Percentiles rank a stretch among this genome's conserved stretches.
Evolutionary conservation across 345 rosid genomes (phyloP).

Genomic region (Rhizophora apiculata): DNA sequence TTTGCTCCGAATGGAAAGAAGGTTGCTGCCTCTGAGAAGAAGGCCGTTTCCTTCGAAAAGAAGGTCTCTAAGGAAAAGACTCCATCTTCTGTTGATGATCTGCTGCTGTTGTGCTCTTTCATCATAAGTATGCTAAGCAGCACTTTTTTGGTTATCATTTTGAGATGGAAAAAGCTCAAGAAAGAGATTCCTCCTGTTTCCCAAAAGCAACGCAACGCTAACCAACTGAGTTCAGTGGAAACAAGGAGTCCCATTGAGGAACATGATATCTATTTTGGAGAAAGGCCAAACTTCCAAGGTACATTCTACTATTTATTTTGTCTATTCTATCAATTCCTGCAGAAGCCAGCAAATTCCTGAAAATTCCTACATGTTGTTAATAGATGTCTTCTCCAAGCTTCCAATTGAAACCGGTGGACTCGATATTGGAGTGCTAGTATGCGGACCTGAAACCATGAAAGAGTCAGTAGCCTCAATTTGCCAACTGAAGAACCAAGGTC

Average conservation of each 20-base stretch:
- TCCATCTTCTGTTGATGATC: conserved; percentile 65
- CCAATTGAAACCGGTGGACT: conserved; percentile 40
- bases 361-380: background rate
- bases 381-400: conserved; percentile 58
- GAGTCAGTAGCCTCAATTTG: conserved; percentile 54
- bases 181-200: conserved; percentile 33
- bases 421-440: conserved; percentile 65
- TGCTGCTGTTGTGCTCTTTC: conserved; percentile 55
- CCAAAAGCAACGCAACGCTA: conserved; percentile 25
- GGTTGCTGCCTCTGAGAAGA: conserved; percentile 24
- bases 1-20: conserved; percentile 49
- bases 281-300: conserved; percentile 79
- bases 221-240: conserved; percentile 29
- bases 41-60: conserved; percentile 15
- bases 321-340: no score
- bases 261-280: conserved; percentile 59
- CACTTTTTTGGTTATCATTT: conserved; percentile 37
- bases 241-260: conserved; percentile 31
- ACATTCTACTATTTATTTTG: background rate
- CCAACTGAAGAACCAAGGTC: conserved; percentile 32
- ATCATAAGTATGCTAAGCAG: conserved; percentile 37
- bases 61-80: conserved; percentile 41
- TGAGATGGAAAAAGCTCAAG: conserved; percentile 57
- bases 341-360: no score
- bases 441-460: conserved; percentile 78